Conservation (phyloP, 768 basidiomycete species). For the Porpolomopsis calyptriformis region DNA sequence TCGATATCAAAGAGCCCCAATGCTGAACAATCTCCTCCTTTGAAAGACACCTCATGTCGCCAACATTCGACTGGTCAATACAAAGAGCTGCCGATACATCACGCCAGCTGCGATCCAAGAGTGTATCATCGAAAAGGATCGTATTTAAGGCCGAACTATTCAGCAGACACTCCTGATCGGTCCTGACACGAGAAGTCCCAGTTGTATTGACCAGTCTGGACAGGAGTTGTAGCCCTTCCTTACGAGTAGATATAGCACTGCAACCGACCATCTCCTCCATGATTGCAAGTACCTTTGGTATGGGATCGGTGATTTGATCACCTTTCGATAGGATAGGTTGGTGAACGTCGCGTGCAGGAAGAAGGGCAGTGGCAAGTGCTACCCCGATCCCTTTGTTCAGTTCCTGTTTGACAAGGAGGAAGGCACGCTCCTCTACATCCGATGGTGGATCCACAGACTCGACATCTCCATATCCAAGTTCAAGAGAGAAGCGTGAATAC, state of each 20-base stretch:
- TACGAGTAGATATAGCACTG: slow-evolving; percentile 16
- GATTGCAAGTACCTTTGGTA: slow-evolving; percentile 28
- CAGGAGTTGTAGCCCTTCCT: slow-evolving; percentile 27
- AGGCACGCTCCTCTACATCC: slow-evolving; percentile 25
- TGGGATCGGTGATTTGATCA: slow-evolving; percentile 10
- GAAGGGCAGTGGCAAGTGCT: slow-evolving; percentile 29
- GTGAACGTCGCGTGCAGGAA: slow-evolving; percentile 15
- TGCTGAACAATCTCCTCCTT: slow-evolving; percentile 29
- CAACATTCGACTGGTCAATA: slow-evolving; percentile 16
- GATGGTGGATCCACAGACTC: not conserved
- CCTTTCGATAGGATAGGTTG: not conserved
- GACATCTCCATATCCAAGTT: slow-evolving; percentile 7
- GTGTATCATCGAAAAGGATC: slow-evolving; percentile 35
- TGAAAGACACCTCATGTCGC: slow-evolving; percentile 23
- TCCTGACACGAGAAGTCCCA: slow-evolving; percentile 12
- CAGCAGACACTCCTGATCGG: slow-evolving; percentile 1
- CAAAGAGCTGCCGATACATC: slow-evolving; percentile 17
- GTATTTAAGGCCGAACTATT: slow-evolving; percentile 19
- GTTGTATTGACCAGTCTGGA: slow-evolving; percentile 24
- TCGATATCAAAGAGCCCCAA: slow-evolving; percentile 28
- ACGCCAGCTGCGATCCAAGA: slow-evolving; percentile 18
- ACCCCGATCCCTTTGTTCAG: slow-evolving; percentile 33
- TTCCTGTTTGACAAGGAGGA: slow-evolving; percentile 37
- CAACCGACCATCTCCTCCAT: slow-evolving; percentile 28
- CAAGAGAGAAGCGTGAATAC: slow-evolving; percentile 30